Evolutionary conservation across 2,329 filamentous ascomycete genomes (phyloP).

Genomic region (Nemania sp.): DNA sequence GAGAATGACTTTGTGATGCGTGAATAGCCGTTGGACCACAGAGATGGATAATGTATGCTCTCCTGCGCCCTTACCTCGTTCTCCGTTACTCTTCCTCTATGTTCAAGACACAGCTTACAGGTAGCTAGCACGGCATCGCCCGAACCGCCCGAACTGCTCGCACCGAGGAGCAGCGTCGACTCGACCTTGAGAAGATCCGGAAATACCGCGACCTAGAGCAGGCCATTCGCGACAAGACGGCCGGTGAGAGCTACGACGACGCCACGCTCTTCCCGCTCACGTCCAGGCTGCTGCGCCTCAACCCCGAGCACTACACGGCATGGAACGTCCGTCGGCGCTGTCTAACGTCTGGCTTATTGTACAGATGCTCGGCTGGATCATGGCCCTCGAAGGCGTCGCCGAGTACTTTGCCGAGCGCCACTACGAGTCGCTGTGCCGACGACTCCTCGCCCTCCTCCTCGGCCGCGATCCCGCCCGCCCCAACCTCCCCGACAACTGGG

Average conservation of each 20-base stretch:
- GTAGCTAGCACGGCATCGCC: conserved; percentile 76
- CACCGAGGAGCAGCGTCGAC: conserved; percentile 70
- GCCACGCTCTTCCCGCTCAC: conserved; percentile 66
- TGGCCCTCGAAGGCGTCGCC: conserved; percentile 58
- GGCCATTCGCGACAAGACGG: conserved; percentile 67
- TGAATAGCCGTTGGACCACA: conserved; percentile 6
- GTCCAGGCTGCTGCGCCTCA: conserved; percentile 72
- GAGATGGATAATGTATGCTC: conserved; percentile 39
- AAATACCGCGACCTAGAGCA: conserved; percentile 74
- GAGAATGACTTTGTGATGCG: background rate
- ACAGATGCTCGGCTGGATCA: conserved; percentile 48
- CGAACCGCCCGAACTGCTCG: conserved; percentile 61
- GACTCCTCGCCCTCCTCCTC: conserved; percentile 59
- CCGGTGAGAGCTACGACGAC: conserved; percentile 45
- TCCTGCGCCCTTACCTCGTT: background rate
- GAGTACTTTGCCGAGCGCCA: conserved; percentile 58
- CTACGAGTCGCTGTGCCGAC: conserved; percentile 65
- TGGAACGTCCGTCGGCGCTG: conserved; percentile 85
- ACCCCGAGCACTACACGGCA: conserved; percentile 88
- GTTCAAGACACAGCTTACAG: conserved; percentile 2
- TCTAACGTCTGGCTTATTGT: conserved; percentile 63
- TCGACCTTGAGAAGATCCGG: conserved; percentile 74
- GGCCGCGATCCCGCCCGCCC: conserved; percentile 54
- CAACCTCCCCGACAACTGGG: conserved; percentile 56
- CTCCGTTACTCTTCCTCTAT: background rate